phyloP scores from a whole-genome alignment of 768 basidiomycete genomes.

The Auriscalpium vulgare region DNA sequence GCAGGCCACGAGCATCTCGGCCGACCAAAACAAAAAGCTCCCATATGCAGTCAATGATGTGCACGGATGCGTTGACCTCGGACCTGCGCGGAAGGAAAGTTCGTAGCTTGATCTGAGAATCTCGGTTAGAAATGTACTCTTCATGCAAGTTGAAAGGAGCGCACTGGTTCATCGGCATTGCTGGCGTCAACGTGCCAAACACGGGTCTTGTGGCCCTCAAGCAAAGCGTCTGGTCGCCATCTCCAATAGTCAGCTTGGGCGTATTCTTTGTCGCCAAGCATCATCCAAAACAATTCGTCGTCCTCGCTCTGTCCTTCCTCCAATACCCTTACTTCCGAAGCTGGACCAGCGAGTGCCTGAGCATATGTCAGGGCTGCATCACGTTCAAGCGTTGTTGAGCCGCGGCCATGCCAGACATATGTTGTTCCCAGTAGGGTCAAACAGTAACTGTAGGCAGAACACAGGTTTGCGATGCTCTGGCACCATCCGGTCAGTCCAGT shows the following conservation, averaged over 20 bases:
- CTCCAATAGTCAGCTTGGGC: slow-evolving; percentile 80
- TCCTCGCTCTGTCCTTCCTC: slow-evolving; percentile 56
- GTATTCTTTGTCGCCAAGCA: slow-evolving; percentile 67
- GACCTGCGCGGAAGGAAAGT: slow-evolving; percentile 34
- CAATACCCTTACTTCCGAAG: slow-evolving; percentile 43
- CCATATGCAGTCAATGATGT: slow-evolving; percentile 69
- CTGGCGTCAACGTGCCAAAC: slow-evolving; percentile 52
- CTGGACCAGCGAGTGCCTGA: slow-evolving; percentile 31
- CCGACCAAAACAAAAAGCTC: slow-evolving; percentile 76
- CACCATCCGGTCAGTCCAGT: not conserved
- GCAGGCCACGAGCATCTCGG: slow-evolving; percentile 49
- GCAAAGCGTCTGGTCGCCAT: slow-evolving; percentile 44
- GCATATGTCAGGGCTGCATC: slow-evolving; percentile 58
- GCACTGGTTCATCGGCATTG: slow-evolving; percentile 32
- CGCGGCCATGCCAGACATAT: slow-evolving; percentile 79
- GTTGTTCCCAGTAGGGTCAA: slow-evolving; percentile 58
- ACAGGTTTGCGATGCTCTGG: slow-evolving; percentile 58
- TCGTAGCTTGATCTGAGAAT: slow-evolving; percentile 40
- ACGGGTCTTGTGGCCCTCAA: slow-evolving; percentile 32
- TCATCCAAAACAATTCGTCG: slow-evolving; percentile 84
- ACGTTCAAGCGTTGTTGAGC: slow-evolving; percentile 52
- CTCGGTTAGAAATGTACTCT: slow-evolving; percentile 1
- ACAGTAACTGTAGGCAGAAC: slow-evolving; percentile 83
- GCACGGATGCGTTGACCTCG: slow-evolving; percentile 39
- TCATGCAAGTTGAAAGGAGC: slow-evolving; percentile 13